Conservation (phyloP, 768 basidiomycete genomes). For the Rubroboletus satanas region DNA sequence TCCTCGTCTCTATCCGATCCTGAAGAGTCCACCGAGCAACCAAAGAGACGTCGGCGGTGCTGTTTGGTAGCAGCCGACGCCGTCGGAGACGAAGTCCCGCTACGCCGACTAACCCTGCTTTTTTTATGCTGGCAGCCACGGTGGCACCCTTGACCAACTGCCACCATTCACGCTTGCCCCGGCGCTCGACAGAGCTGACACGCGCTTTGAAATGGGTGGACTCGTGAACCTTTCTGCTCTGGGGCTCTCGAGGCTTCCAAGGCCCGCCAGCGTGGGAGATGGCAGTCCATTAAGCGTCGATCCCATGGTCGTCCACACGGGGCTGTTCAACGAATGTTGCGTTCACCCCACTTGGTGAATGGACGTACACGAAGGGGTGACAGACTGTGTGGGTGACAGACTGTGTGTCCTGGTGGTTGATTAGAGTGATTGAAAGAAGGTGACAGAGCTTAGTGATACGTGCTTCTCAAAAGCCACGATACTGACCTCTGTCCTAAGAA, state of each 20-base stretch:
- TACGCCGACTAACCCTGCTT: neutral
- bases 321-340: conserved; percentile 44
- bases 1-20: conserved; percentile 34
- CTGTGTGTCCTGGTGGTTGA: conserved; percentile 40
- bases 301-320: conserved; percentile 31
- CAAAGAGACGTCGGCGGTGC: conserved; percentile 55
- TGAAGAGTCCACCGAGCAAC: conserved; percentile 45
- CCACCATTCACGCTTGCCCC: conserved; percentile 23
- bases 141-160: conserved; percentile 13
- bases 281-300: conserved; percentile 19
- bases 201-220: neutral
- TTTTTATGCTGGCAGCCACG: conserved; percentile 16
- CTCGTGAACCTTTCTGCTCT: neutral
- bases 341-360: conserved; percentile 36
- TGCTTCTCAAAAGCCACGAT: conserved; percentile 93
- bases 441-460: conserved; percentile 82
- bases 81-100: conserved; percentile 48
- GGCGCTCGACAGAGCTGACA: conserved; percentile 19
- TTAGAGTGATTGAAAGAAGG: conserved; percentile 58
- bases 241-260: conserved; percentile 10
- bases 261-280: conserved; percentile 21
- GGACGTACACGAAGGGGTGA: conserved; percentile 11
- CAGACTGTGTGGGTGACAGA: conserved; percentile 8
- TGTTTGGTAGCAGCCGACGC: conserved; percentile 32
- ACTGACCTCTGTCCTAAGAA: conserved; percentile 90